Conservation (phyloP, 2,329 filamentous ascomycete species). For the Cordyceps cicadae region DNA sequence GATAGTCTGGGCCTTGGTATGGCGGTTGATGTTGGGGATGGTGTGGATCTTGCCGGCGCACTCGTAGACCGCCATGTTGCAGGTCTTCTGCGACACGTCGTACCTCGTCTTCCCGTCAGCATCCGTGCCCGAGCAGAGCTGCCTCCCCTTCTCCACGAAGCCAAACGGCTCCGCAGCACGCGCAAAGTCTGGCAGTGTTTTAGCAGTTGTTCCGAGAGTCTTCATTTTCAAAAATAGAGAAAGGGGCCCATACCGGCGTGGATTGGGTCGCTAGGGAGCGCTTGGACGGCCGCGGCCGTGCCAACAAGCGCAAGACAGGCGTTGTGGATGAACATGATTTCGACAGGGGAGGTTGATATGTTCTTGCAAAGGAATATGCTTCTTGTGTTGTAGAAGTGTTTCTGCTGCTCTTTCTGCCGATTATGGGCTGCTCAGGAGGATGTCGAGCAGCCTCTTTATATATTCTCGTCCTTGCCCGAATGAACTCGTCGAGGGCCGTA, state of each 20-base stretch:
- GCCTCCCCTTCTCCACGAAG: neutral
- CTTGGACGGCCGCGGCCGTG: neutral
- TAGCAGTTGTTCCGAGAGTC: too few species aligned
- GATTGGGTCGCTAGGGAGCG: neutral
- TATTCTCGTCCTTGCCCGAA: too few species aligned
- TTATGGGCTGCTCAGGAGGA: too few species aligned
- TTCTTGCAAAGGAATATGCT: too few species aligned
- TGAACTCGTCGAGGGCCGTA: too few species aligned
- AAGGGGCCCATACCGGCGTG: neutral
- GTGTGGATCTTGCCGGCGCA: neutral
- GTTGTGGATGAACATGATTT: neutral
- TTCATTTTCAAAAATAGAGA: neutral
- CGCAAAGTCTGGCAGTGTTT: neutral
- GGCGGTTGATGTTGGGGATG: too few species aligned
- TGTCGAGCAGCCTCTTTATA: too few species aligned
- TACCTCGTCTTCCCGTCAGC: neutral
- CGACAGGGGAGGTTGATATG: too few species aligned
- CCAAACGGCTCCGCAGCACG: neutral
- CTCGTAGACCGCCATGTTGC: neutral
- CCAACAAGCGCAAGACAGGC: neutral
- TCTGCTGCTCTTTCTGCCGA: too few species aligned
- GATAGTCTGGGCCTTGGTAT: neutral
- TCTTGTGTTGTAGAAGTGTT: too few species aligned
- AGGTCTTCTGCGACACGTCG: neutral
- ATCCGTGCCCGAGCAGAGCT: neutral